Percentiles rank a stretch among this genome's conserved stretches.
These are phyloP conservation scores for Myxozyma vanderwaltii DNA, from an alignment of 805 yeast genomes.

Conservation along the genomic window DNA sequence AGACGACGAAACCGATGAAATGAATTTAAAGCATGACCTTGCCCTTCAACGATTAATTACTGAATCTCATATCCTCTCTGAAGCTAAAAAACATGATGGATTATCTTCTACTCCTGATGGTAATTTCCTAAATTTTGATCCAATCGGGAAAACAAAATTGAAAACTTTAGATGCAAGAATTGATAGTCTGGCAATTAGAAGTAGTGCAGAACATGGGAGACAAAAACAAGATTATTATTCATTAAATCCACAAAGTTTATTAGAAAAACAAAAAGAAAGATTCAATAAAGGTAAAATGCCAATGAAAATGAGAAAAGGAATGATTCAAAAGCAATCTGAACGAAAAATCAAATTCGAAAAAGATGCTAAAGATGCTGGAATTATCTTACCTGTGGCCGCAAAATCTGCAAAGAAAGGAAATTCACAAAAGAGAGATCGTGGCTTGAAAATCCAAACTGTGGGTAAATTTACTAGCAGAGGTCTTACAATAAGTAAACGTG, in stretches of 20 bases:
- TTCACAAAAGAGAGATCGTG: conserved; percentile 60
- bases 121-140: conserved; percentile 40
- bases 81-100: conserved; percentile 34
- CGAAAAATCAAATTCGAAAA: conserved; percentile 61
- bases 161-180: conserved; percentile 44
- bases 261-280: conserved; percentile 5
- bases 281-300: conserved; percentile 69
- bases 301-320: conserved; percentile 83
- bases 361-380: conserved; percentile 88
- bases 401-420: conserved; percentile 41
- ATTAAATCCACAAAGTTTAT: conserved; percentile 22
- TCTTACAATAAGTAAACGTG: conserved; percentile 64
- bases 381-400: conserved; percentile 63
- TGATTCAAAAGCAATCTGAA: conserved; percentile 59
- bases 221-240: conserved; percentile 36
- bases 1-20: conserved; percentile 40
- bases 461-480: conserved; percentile 83
- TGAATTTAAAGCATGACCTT: conserved; percentile 64
- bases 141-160: conserved; percentile 45
- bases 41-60: conserved; percentile 65
- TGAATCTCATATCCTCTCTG: conserved; percentile 64
- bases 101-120: conserved; percentile 8
- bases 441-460: conserved; percentile 71
- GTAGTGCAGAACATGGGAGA: conserved; percentile 8
- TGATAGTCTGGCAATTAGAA: conserved; percentile 33